A percentile compares a stretch with the other conserved stretches of the same genome.
These are phyloP conservation scores for Neonectria punicea DNA, from an alignment of 2,329 filamentous ascomycete genomes.

Conservation along the genomic window DNA sequence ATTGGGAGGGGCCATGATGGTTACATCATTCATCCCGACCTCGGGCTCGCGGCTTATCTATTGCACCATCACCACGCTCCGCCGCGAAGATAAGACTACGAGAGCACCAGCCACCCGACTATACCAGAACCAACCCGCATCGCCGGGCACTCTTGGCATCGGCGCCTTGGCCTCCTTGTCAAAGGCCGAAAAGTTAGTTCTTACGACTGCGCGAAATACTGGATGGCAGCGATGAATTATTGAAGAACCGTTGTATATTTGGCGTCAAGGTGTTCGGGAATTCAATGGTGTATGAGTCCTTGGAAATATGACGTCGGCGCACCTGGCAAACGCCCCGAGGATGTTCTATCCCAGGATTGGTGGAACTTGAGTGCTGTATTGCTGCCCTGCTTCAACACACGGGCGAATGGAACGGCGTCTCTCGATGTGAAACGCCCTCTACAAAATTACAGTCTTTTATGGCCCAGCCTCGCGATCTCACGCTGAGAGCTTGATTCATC, in stretches of 20 bases:
- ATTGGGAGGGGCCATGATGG: not conserved
- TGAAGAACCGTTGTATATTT: slow-evolving; percentile 17
- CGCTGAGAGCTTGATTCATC: not conserved
- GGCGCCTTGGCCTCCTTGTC: slow-evolving; percentile 1
- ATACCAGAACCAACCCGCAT: not conserved
- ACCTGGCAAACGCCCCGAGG: not conserved
- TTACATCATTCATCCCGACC: not conserved
- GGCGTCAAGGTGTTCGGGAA: slow-evolving; percentile 34
- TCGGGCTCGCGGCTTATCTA: slow-evolving; percentile 4
- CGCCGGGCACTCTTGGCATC: not conserved
- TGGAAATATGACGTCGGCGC: not conserved
- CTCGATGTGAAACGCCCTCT: not conserved
- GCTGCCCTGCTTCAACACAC: not conserved
- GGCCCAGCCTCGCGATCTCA: not conserved
- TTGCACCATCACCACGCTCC: not conserved
- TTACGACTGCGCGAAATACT: slow-evolving; percentile 15
- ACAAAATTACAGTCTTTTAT: not conserved
- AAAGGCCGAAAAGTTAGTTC: slow-evolving; percentile 31
- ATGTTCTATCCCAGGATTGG: not conserved
- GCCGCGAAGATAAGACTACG: slow-evolving; percentile 1
- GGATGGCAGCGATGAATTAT: slow-evolving; percentile 15
- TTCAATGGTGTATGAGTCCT: slow-evolving; percentile 10
- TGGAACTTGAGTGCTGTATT: not conserved
- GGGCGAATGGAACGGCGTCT: not conserved
- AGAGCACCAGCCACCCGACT: not conserved